Evolutionary conservation across 139 green algal genomes (phyloP).

Genomic region (Closterium sp.): DNA sequence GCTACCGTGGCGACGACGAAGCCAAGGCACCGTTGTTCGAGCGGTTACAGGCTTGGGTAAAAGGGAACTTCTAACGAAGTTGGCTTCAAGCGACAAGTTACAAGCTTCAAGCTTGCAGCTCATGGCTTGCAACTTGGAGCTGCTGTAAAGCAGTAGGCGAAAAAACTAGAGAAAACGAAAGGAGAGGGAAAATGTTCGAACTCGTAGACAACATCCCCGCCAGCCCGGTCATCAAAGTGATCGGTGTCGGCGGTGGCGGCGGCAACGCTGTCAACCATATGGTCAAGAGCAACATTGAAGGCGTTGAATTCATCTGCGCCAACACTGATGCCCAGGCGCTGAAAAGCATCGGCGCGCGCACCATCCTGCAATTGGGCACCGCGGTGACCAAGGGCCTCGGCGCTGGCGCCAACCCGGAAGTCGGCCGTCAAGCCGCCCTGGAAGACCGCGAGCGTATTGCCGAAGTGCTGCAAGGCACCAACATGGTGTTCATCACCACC

Average conservation of each 20-base stretch:
- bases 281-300: slow-evolving; percentile 80
- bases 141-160: no score
- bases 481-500: slow-evolving; percentile 88
- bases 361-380: slow-evolving; percentile 88
- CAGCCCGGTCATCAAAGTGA: no score
- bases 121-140: no score
- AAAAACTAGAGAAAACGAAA: no score
- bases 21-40: no score
- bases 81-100: no score
- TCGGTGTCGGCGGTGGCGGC: slow-evolving; percentile 86
- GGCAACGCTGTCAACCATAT: slow-evolving; percentile 92
- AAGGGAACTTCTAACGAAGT: no score
- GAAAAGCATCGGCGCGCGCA: slow-evolving; percentile 66
- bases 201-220: no score
- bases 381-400: slow-evolving; percentile 85
- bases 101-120: no score
- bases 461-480: slow-evolving; percentile 68
- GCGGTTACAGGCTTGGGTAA: no score
- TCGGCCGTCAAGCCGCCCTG: slow-evolving; percentile 80
- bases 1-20: no score
- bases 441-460: slow-evolving; percentile 62
- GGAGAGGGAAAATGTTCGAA: no score
- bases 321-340: slow-evolving; percentile 96
- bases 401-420: slow-evolving; percentile 80
- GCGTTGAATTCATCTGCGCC: slow-evolving; percentile 83